Base-by-base conservation (phyloP, 805 yeast species). In the Starmerella bacillaris region DNA sequence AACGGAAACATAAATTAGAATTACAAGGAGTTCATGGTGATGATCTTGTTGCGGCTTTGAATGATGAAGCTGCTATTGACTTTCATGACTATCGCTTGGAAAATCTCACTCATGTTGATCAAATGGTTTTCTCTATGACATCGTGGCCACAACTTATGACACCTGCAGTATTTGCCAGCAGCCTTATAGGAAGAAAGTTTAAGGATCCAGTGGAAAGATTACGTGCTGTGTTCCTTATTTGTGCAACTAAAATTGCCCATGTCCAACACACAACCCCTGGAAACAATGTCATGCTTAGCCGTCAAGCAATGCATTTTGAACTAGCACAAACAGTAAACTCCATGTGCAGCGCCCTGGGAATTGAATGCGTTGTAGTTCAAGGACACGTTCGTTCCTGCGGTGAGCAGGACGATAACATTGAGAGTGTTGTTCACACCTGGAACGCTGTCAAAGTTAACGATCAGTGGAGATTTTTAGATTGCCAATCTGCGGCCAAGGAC, bases 351-450 rank as follows among this genome's bases (percentile, higher is more conserved):
- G 63, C 74, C 0, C 59, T 84, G 33, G 73, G 75, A 8, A 64
- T 89, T 26, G 72, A 75, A 5, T 70, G 82, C 43, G 89, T 78
- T 40, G 64, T 82, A 1, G 72, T 89, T 2, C 59, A 72, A 18
- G 98, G 98, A 3, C 78, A 78, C 49, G 65, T 84, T 58, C 80
- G 84, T 51, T 68, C 73, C 18, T 92, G 94, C 6, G 72, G 72
- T 41, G 73, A 66, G 36, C 68, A 61, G 39, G 30, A 45, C 2
- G 21, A 20, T 16, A n/a, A 28, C 4, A 29, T 41, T 8, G 45
- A 45, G 8, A 54, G 54, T n/a, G 39, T 48, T 1, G 67, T 63
- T 43, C 98, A 89, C 55, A 71, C 78, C 37, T 89, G 98, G 98
- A 65, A 82, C 37, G 72, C 92, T 1, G 72, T 83, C 1, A 53